These are phyloP conservation scores for Paracoccidioides brasiliensis DNA, from an alignment of 2,329 filamentous ascomycete species.

Conservation along the genomic window DNA sequence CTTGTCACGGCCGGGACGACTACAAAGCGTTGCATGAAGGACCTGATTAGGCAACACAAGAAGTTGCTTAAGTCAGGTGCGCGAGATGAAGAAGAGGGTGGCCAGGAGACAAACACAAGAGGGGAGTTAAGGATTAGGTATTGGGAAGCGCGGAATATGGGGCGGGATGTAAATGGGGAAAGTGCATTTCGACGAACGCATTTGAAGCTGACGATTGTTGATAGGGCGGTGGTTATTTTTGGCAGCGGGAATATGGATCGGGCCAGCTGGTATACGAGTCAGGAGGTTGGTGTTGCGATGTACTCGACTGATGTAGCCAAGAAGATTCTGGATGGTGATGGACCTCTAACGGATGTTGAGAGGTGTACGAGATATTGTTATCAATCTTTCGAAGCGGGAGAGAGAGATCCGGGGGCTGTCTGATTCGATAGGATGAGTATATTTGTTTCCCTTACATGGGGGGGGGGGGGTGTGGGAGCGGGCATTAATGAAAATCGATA, in stretches of 20 bases:
- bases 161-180: not conserved
- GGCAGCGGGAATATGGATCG: conserved; percentile 77
- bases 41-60: not conserved
- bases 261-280: conserved; percentile 76
- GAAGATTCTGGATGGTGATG: conserved; percentile 14
- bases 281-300: conserved; percentile 60
- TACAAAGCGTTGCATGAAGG: conserved; percentile 51
- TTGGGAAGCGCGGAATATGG: not conserved
- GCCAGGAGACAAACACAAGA: not conserved
- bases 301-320: conserved; percentile 31
- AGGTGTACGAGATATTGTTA: not conserved
- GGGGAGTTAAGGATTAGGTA: not conserved
- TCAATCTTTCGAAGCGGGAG: not conserved
- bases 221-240: conserved; percentile 52
- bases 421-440: too few relatives aligned
- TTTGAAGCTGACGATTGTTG: conserved; percentile 63
- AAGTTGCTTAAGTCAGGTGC: not conserved
- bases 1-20: conserved; percentile 66
- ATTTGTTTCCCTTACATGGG: not conserved
- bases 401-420: too few relatives aligned
- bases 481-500: too few relatives aligned
- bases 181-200: conserved; percentile 41
- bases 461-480: too few relatives aligned
- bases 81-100: not conserved
- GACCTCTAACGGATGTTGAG: not conserved